phyloP scores from a whole-genome alignment of 257 asterid species.

The Leptodermis oblonga region DNA sequence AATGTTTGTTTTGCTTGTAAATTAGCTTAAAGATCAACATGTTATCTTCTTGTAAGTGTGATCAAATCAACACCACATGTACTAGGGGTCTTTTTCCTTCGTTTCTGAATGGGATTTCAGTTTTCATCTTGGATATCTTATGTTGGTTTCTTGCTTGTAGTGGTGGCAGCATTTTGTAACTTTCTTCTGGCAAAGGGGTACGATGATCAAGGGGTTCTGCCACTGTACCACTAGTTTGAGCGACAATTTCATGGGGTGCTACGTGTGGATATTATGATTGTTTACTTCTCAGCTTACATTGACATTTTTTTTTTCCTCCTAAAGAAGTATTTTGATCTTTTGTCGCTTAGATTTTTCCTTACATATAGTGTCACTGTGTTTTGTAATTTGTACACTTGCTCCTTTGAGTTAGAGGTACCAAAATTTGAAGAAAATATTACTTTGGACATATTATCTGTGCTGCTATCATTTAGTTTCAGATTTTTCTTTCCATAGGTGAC shows the following conservation, averaged over 20 bases:
- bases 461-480: too few relatives aligned
- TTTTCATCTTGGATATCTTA: not conserved
- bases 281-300: not conserved
- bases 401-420: not conserved
- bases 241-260: constrained; percentile 6
- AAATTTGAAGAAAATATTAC: not conserved
- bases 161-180: not conserved
- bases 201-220: not conserved
- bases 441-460: constrained; percentile 1
- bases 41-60: not conserved
- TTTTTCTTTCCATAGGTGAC: not conserved
- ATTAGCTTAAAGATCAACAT: not conserved
- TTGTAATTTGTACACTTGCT: not conserved
- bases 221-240: not conserved
- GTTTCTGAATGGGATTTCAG: not conserved
- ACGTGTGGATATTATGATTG: constrained; percentile 9
- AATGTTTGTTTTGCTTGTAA: not conserved
- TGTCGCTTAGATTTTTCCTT: not conserved
- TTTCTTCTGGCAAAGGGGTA: constrained; percentile 8
- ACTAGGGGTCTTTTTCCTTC: too few relatives aligned
- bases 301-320: not conserved
- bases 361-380: not conserved
- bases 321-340: constrained; percentile 1
- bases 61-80: not conserved
- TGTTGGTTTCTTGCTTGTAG: not conserved